phyloP scores from a whole-genome alignment of 2,329 filamentous ascomycete genomes.

The Calonectria pauciramosa region DNA sequence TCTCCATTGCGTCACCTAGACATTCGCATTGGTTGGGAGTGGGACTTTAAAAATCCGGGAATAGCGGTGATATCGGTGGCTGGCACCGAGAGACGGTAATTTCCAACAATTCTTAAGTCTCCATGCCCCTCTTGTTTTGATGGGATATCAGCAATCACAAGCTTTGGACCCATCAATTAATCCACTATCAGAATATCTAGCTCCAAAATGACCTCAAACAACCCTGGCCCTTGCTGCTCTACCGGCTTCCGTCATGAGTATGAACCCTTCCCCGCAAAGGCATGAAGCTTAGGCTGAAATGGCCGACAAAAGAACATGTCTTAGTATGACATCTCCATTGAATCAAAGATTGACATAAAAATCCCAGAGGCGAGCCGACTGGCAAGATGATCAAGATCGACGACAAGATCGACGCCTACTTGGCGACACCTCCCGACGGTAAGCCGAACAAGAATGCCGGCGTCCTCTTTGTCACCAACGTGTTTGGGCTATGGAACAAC shows the following conservation, averaged over 20 bases:
- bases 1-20: too few relatives aligned
- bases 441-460: conserved; percentile 46
- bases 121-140: neutral
- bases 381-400: conserved; percentile 62
- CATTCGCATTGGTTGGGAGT: neutral
- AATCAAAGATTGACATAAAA: neutral
- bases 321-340: neutral
- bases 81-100: neutral
- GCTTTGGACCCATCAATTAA: neutral
- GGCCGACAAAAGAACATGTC: neutral
- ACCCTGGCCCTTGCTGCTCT: conserved; percentile 66
- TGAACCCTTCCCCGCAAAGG: conserved; percentile 38
- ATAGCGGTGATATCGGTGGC: neutral
- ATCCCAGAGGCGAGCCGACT: conserved; percentile 60
- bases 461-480: conserved; percentile 54
- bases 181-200: neutral
- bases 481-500: conserved; percentile 56
- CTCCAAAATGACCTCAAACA: conserved; percentile 65
- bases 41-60: neutral
- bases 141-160: neutral
- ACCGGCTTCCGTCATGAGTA: conserved; percentile 68
- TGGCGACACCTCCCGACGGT: conserved; percentile 58
- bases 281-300: neutral
- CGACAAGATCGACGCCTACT: conserved; percentile 63
- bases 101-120: neutral